These are phyloP conservation scores for Penicillium janthinellum DNA, from an alignment of 2,329 filamentous ascomycete genomes.

Conservation along the genomic window DNA sequence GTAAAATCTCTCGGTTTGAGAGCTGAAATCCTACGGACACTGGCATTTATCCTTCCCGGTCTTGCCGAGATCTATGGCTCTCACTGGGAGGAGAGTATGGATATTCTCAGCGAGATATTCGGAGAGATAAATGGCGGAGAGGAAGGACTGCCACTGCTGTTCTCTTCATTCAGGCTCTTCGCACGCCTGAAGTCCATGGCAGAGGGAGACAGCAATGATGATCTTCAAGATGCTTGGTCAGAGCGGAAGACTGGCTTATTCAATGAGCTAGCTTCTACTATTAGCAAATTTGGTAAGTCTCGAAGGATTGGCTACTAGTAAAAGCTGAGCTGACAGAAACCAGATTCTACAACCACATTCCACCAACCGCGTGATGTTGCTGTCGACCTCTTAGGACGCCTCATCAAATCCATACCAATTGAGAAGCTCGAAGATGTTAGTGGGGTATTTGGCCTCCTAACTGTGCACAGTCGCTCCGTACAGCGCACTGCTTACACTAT, in stretches of 20 bases:
- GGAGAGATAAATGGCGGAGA: constrained; percentile 51
- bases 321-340: background rate
- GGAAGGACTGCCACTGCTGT: constrained; percentile 62
- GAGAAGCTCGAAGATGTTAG: constrained; percentile 64
- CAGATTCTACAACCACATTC: constrained; percentile 53
- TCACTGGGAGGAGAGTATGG: constrained; percentile 73
- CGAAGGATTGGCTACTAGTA: background rate
- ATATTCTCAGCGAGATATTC: constrained; percentile 63
- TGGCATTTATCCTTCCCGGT: constrained; percentile 65
- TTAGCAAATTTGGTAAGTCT: constrained; percentile 43
- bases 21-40: constrained; percentile 45
- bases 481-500: constrained; percentile 80
- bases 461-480: constrained; percentile 71
- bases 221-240: constrained; percentile 73
- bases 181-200: constrained; percentile 62
- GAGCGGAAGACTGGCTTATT: constrained; percentile 63
- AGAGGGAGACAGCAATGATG: constrained; percentile 69
- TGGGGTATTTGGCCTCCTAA: constrained; percentile 74
- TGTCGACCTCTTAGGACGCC: constrained; percentile 71
- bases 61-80: constrained; percentile 83
- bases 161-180: constrained; percentile 73
- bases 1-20: constrained; percentile 48
- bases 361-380: constrained; percentile 73
- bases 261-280: constrained; percentile 51
- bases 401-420: constrained; percentile 65